phyloP scores from a whole-genome alignment of 352 stramenopile genomes.

The Globisporangium mamillatum region DNA sequence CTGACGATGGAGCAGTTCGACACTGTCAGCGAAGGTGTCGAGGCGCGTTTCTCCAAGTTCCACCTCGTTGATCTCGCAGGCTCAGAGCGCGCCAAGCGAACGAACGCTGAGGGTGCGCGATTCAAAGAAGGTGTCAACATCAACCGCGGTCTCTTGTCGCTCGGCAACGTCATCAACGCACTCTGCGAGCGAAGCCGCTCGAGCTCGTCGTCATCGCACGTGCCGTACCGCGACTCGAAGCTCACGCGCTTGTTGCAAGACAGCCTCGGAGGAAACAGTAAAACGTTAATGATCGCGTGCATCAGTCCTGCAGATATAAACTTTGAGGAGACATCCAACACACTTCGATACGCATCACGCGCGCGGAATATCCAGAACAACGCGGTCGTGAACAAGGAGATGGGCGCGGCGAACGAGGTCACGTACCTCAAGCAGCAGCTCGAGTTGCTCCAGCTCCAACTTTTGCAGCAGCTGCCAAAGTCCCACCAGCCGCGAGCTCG shows the following conservation, averaged over 20 bases:
- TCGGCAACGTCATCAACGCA: slow-evolving; percentile 95
- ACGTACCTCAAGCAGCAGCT: slow-evolving; percentile 64
- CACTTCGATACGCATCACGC: slow-evolving; percentile 93
- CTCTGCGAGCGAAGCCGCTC: slow-evolving; percentile 81
- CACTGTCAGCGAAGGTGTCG: slow-evolving; percentile 18
- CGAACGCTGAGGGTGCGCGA: slow-evolving; percentile 74
- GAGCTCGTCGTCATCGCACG: slow-evolving; percentile 32
- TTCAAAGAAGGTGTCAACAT: slow-evolving; percentile 94
- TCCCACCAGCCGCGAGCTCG: not conserved
- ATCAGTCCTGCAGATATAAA: slow-evolving; percentile 80
- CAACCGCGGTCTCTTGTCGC: slow-evolving; percentile 91
- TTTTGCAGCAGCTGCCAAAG: slow-evolving; percentile 45
- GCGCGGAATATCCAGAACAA: slow-evolving; percentile 99
- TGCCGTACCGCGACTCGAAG: slow-evolving; percentile 91
- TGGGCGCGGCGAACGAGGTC: slow-evolving; percentile 84
- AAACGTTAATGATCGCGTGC: slow-evolving; percentile 90
- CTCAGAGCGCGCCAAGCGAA: slow-evolving; percentile 91
- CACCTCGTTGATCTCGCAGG: slow-evolving; percentile 95
- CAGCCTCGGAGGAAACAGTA: slow-evolving; percentile 88
- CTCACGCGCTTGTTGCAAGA: slow-evolving; percentile 89
- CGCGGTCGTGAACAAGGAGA: slow-evolving; percentile 96
- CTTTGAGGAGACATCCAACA: slow-evolving; percentile 95
- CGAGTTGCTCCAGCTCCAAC: slow-evolving; percentile 56
- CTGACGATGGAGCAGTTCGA: slow-evolving; percentile 76
- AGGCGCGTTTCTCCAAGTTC: slow-evolving; percentile 83